Conservation (phyloP, 768 basidiomycete species). For the Macrolepiota albuminosa region DNA sequence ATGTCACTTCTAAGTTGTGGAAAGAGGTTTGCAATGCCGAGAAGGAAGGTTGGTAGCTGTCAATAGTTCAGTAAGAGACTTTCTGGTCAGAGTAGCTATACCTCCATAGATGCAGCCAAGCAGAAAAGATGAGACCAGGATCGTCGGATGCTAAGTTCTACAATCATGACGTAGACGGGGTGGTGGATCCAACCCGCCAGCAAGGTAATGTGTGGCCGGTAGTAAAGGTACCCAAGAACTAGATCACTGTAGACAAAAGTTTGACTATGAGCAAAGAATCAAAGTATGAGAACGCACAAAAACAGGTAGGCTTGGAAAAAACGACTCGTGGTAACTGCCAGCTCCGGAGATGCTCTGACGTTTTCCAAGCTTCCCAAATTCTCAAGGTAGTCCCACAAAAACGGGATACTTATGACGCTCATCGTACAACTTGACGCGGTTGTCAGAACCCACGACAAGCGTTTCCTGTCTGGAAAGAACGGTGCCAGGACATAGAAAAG, state of each 20-base stretch:
- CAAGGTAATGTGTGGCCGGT: conserved; percentile 28
- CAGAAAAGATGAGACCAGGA: conserved; percentile 33
- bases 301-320: conserved; percentile 1
- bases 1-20: conserved; percentile 42
- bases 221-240: conserved; percentile 39
- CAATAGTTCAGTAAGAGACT: conserved; percentile 19
- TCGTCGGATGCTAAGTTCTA: conserved; percentile 20
- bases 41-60: conserved; percentile 49
- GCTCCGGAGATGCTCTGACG: neutral
- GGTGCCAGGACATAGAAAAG: neutral
- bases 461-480: neutral
- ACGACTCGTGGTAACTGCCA: neutral
- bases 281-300: neutral
- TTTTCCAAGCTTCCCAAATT: neutral
- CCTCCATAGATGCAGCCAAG: conserved; percentile 44
- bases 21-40: conserved; percentile 40
- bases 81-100: conserved; percentile 5
- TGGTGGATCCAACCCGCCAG: conserved; percentile 12
- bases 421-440: conserved; percentile 6
- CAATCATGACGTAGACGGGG: conserved; percentile 5
- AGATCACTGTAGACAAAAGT: conserved; percentile 32
- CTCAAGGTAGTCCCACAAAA: neutral
- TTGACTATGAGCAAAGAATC: neutral
- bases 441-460: conserved; percentile 18
- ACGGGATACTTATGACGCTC: neutral